Evolutionary conservation across 805 yeast genomes (phyloP).

Genomic region (Monosporozyma unispora): DNA sequence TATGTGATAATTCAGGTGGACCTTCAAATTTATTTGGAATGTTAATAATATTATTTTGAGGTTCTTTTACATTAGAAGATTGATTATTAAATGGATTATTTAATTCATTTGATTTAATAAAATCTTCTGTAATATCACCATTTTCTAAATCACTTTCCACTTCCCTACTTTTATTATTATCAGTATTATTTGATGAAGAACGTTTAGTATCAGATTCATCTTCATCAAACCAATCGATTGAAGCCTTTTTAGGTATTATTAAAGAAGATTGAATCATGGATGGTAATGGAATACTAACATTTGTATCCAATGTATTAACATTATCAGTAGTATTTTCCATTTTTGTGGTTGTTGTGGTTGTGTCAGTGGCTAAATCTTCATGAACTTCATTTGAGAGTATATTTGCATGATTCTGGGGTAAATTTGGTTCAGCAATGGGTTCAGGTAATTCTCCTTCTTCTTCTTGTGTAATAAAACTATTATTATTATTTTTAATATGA

Average conservation of each 20-base stretch:
- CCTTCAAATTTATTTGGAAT: neutral
- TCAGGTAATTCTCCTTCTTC: no score
- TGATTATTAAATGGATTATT: neutral
- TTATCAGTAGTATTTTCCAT: neutral
- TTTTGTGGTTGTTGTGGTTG: neutral
- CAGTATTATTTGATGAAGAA: neutral
- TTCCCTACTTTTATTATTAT: no score
- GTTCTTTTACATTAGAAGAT: neutral
- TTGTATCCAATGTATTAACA: constrained; percentile 9
- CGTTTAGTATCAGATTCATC: constrained; percentile 7
- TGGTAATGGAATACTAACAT: constrained; percentile 24
- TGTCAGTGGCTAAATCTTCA: neutral
- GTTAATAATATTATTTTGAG: neutral
- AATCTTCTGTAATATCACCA: neutral
- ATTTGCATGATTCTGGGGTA: no score
- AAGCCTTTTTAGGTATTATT: constrained; percentile 75
- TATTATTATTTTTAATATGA: constrained; percentile 23
- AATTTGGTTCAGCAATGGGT: neutral
- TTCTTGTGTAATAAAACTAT: no score
- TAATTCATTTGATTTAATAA: neutral
- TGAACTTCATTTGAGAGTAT: no score
- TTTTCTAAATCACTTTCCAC: neutral
- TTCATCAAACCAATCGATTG: constrained; percentile 81
- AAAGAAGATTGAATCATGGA: constrained; percentile 46
- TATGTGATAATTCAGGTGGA: neutral